These are phyloP conservation scores for Penicillium angulare DNA, from an alignment of 495 filamentous ascomycete genomes.

Conservation along the genomic window DNA sequence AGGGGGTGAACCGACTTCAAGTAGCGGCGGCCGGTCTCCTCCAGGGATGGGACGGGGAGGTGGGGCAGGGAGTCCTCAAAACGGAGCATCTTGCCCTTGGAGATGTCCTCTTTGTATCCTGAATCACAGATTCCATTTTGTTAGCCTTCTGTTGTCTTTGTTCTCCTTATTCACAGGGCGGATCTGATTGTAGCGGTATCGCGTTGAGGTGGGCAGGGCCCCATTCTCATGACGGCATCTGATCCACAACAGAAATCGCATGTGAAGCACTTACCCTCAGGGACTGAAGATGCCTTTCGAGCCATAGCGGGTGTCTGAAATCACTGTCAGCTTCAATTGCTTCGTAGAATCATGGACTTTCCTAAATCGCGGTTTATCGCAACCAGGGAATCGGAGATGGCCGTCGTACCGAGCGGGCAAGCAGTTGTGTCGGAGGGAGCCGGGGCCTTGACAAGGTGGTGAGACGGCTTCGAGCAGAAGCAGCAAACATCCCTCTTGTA, in stretches of 20 bases:
- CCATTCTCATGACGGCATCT: conserved; percentile 1
- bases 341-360: neutral
- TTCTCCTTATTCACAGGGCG: too few species aligned
- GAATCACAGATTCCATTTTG: neutral
- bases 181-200: too few species aligned
- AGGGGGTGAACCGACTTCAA: conserved; percentile 88
- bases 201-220: too few species aligned
- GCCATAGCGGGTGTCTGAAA: conserved; percentile 42
- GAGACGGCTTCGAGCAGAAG: conserved; percentile 48
- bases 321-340: conserved; percentile 7
- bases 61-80: conserved; percentile 94
- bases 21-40: conserved; percentile 90
- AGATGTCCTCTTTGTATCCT: conserved; percentile 91
- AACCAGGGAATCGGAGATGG: conserved; percentile 4
- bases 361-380: neutral
- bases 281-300: conserved; percentile 47
- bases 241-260: conserved; percentile 8
- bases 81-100: conserved; percentile 89
- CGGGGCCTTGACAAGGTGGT: conserved; percentile 42
- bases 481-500: conserved; percentile 47
- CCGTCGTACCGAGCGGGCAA: conserved; percentile 40
- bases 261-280: conserved; percentile 45
- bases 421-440: conserved; percentile 39
- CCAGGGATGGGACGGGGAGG: conserved; percentile 86
- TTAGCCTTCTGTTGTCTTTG: neutral